These are phyloP conservation scores for Sphagnum tenellum DNA, from an alignment of 225 moss, liverwort and hornwort genomes.

Conservation along the genomic window DNA sequence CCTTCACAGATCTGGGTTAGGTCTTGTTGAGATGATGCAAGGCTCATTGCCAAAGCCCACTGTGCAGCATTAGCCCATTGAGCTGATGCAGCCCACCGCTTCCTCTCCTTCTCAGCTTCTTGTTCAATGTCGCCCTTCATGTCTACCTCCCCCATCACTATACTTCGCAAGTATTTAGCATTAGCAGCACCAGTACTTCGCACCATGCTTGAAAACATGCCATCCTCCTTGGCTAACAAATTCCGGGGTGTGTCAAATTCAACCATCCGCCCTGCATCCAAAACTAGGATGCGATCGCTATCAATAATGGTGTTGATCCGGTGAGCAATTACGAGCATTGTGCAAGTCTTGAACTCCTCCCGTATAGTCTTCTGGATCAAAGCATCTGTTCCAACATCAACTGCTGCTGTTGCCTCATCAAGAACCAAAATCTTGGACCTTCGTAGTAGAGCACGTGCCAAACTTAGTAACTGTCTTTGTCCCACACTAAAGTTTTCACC, in stretches of 20 bases:
- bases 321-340: conserved; percentile 78
- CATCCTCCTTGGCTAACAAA: conserved; percentile 44
- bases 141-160: conserved; percentile 62
- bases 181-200: conserved; percentile 65
- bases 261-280: conserved; percentile 48
- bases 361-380: conserved; percentile 75
- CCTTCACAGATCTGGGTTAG: conserved; percentile 34
- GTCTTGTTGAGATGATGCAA: conserved; percentile 58
- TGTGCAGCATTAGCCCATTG: conserved; percentile 58
- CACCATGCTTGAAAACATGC: conserved; percentile 63
- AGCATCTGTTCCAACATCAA: conserved; percentile 68
- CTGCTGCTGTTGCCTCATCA: conserved; percentile 79
- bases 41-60: conserved; percentile 67
- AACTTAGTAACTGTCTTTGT: conserved; percentile 67
- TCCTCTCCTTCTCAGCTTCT: conserved; percentile 30
- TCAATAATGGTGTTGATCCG: conserved; percentile 78
- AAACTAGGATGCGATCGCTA: conserved; percentile 60
- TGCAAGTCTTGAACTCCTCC: conserved; percentile 65
- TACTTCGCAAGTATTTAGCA: conserved; percentile 60
- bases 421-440: conserved; percentile 63
- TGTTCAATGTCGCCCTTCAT: conserved; percentile 53
- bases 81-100: conserved; percentile 35
- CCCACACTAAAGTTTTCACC: conserved; percentile 79
- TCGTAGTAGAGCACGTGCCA: conserved; percentile 64
- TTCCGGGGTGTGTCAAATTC: conserved; percentile 28